These are phyloP conservation scores for Cucurbita ficifolia DNA, from an alignment of 306 rosid genomes.

Conservation along the genomic window DNA sequence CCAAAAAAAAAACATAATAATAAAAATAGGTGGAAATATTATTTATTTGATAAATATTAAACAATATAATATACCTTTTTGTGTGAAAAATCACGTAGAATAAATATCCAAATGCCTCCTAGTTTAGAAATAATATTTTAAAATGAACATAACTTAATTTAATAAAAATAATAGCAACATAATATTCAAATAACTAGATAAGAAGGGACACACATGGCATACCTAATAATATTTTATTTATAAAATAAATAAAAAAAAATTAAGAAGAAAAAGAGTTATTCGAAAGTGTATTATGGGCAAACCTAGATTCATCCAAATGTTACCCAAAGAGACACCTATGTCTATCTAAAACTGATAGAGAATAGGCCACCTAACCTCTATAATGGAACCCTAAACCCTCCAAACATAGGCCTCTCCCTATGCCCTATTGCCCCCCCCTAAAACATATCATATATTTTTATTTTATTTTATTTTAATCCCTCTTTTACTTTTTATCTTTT, in stretches of 20 bases:
- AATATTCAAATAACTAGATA: not conserved
- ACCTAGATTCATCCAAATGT: not conserved
- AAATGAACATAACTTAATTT: no score
- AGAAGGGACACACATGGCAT: not conserved
- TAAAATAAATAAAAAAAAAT: not conserved
- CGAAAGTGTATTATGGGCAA: not conserved
- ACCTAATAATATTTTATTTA: not conserved
- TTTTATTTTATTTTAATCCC: no score
- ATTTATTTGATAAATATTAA: no score
- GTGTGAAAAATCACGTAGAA: not conserved
- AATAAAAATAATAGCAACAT: not conserved
- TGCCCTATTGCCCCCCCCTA: not conserved
- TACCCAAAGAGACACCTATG: not conserved
- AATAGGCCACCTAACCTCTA: not conserved
- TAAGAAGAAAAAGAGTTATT: not conserved
- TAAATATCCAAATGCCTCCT: not conserved
- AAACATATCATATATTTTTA: no score
- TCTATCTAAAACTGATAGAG: not conserved
- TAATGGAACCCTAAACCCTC: conserved; percentile 2
- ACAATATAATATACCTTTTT: not conserved
- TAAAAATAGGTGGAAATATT: no score
- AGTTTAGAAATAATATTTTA: no score
- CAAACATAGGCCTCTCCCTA: not conserved
- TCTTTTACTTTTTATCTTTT: not conserved
- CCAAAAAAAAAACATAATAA: no score